Percentiles rank a stretch among this genome's conserved stretches.
phyloP scores from a whole-genome alignment of 371 early-diverging fungal species.

The Mucor mucedo region DNA sequence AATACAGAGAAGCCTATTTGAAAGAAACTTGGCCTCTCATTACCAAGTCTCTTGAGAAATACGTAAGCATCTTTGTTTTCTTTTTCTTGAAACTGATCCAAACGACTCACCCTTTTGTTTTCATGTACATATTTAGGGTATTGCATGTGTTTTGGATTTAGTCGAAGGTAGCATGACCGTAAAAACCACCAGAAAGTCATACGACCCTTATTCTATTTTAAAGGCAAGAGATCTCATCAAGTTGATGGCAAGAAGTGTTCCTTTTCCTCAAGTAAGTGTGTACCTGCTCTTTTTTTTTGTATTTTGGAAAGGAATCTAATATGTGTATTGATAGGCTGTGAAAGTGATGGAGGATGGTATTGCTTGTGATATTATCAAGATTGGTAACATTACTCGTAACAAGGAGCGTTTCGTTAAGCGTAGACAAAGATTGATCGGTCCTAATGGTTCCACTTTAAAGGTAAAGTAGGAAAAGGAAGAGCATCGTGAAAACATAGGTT shows the following conservation, averaged over 20 bases:
- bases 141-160: constrained; percentile 92
- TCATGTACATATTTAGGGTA: constrained; percentile 64
- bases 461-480: constrained; percentile 17
- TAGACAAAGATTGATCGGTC: constrained; percentile 96
- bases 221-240: constrained; percentile 98
- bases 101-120: not conserved
- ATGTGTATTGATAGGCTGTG: constrained; percentile 61
- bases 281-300: not conserved
- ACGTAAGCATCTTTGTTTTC: constrained; percentile 47
- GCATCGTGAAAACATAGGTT: not conserved
- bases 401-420: constrained; percentile 99
- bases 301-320: not conserved
- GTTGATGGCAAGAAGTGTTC: constrained; percentile 94
- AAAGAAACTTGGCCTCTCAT: constrained; percentile 95
- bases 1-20: constrained; percentile 97
- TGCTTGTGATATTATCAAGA: constrained; percentile 97
- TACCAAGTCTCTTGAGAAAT: constrained; percentile 85
- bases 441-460: constrained; percentile 97
- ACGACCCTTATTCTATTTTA: constrained; percentile 97
- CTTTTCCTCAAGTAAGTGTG: constrained; percentile 83
- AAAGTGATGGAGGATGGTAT: constrained; percentile 95
- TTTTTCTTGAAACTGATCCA: not conserved
- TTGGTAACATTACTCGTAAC: constrained; percentile 92
- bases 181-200: constrained; percentile 96
- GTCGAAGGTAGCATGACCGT: constrained; percentile 98